Conservation (phyloP, 441 rosid species). For the Erysimum cheiri region DNA sequence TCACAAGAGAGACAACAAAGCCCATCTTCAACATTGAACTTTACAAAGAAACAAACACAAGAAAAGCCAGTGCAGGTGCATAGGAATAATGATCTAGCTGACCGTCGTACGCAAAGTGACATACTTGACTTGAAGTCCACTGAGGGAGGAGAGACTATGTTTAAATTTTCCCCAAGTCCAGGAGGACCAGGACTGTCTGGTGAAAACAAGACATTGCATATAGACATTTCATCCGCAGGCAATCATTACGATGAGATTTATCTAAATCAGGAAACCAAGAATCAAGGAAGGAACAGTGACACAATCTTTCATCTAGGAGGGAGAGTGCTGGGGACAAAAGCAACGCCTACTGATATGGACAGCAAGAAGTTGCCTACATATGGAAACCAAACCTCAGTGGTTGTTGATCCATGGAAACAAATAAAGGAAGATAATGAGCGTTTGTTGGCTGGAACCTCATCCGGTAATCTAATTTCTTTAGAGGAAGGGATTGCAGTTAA, state of each 20-base stretch:
- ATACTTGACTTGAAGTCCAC: slow-evolving; percentile 45
- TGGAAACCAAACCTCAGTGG: slow-evolving; percentile 41
- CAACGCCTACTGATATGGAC: slow-evolving; percentile 34
- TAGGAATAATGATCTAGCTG: slow-evolving; percentile 43
- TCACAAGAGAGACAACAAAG: slow-evolving; percentile 64
- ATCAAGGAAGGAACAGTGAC: slow-evolving; percentile 35
- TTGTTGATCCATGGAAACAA: slow-evolving; percentile 41
- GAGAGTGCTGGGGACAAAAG: slow-evolving; percentile 39
- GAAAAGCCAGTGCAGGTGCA: slow-evolving; percentile 50
- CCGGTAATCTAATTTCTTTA: slow-evolving; percentile 38
- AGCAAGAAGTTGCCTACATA: slow-evolving; percentile 33
- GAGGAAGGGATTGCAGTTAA: slow-evolving; percentile 40
- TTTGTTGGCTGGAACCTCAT: slow-evolving; percentile 37
- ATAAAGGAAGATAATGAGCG: slow-evolving; percentile 39
- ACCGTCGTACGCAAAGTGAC: slow-evolving; percentile 47
- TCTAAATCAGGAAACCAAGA: slow-evolving; percentile 37
- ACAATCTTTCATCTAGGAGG: slow-evolving; percentile 44
- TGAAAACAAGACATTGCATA: slow-evolving; percentile 43
- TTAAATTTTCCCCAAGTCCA: slow-evolving; percentile 39
- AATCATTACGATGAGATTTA: slow-evolving; percentile 42
- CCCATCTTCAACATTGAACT: slow-evolving; percentile 57
- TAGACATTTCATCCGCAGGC: slow-evolving; percentile 15
- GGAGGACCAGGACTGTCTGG: slow-evolving; percentile 8
- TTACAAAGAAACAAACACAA: slow-evolving; percentile 47
- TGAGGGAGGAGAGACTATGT: slow-evolving; percentile 40